Conservation (phyloP, 2,329 filamentous ascomycete species). For the Ampelomyces quisqualis region DNA sequence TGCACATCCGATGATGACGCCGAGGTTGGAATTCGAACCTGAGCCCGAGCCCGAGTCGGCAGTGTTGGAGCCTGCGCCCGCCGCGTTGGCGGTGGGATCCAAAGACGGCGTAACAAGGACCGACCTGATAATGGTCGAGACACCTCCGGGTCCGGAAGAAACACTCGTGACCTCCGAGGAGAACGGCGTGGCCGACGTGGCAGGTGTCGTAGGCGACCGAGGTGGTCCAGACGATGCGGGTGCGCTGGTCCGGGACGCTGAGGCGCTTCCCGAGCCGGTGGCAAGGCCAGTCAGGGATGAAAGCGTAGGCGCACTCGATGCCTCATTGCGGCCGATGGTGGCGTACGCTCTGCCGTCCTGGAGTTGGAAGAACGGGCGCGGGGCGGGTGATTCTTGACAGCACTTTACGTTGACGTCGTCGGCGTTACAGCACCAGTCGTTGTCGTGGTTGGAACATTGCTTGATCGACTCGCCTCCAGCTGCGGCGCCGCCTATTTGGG, state of each 20-base stretch:
- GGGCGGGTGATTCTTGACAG: slow-evolving; percentile 32
- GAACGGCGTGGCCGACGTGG: slow-evolving; percentile 15
- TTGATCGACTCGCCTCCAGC: slow-evolving; percentile 35
- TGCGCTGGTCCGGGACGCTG: slow-evolving; percentile 17
- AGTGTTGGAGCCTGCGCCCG: not conserved
- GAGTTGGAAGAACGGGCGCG: slow-evolving; percentile 38
- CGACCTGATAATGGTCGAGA: slow-evolving; percentile 25
- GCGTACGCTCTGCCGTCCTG: slow-evolving; percentile 35
- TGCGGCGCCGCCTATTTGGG: slow-evolving; percentile 20
- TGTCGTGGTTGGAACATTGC: slow-evolving; percentile 36
- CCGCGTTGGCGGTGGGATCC: slow-evolving; percentile 5
- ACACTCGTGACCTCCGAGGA: slow-evolving; percentile 29
- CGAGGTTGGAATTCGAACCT: slow-evolving; percentile 23
- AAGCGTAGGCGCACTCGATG: slow-evolving; percentile 21
- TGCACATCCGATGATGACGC: slow-evolving; percentile 39
- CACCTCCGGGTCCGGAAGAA: slow-evolving; percentile 27
- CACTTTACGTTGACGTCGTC: slow-evolving; percentile 33
- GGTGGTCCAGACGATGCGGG: slow-evolving; percentile 9
- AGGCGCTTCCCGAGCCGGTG: slow-evolving; percentile 11
- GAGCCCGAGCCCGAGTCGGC: slow-evolving; percentile 5
- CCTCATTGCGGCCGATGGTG: slow-evolving; percentile 30
- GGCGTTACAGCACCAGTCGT: slow-evolving; percentile 42
- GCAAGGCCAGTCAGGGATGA: slow-evolving; percentile 32
- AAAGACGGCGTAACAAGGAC: slow-evolving; percentile 18
- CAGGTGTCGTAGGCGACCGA: slow-evolving; percentile 9